Evolutionary conservation across 352 stramenopile genomes (phyloP), one percentile per base, ranked within the genome.

Genomic region (Globisporangium heterothallicum): DNA sequence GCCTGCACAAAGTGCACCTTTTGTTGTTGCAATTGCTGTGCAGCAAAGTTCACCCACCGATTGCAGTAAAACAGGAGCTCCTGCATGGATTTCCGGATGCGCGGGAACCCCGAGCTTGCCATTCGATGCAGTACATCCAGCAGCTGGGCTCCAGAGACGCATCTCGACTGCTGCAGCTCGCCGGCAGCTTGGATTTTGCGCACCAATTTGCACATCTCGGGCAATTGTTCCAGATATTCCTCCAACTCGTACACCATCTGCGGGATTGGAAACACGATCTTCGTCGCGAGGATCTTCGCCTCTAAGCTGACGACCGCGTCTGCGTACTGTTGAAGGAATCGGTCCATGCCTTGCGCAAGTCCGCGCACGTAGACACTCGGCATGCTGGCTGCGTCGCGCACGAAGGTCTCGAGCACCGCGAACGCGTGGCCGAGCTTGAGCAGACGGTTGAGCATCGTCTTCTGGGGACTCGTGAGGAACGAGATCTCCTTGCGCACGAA

Each of bases 241-340:
- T 85, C 75, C 16, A 90, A 65, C 53, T 90, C 79, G 49, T 74
- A 80, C 53, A 85, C 66, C 56, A 88, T 64, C 36, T 82, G 78
- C 12, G 76, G 71, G 18, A 90, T 57, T 13, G 79, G 79, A 49
- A 84, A 84, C 6, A 84, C 63, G 13, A 64, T 51, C 14, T 55
- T 64, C 14, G 49, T 59, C 16, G 66, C 49, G 21, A 90, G 58
- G 4, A 74, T 56, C 38, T 81, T 84, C n/a, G 61, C 63, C 56
- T 90, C 79, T 3, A 90, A 48, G 2, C 53, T 57, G 9, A 82
- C 73, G 14, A 88, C 55, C 4, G 59, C 70, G 48, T 86, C 70
- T 0, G 62, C 55, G 49, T 90, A 90, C 24, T 68, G 63, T 35
- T 76, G 50, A 35, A 88, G 51, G 16, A 85, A 41, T 1, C 42